A percentile compares a stretch with the other conserved stretches of the same genome.
phyloP scores from a whole-genome alignment of 345 rosid species.

The Heritiera fomes region DNA sequence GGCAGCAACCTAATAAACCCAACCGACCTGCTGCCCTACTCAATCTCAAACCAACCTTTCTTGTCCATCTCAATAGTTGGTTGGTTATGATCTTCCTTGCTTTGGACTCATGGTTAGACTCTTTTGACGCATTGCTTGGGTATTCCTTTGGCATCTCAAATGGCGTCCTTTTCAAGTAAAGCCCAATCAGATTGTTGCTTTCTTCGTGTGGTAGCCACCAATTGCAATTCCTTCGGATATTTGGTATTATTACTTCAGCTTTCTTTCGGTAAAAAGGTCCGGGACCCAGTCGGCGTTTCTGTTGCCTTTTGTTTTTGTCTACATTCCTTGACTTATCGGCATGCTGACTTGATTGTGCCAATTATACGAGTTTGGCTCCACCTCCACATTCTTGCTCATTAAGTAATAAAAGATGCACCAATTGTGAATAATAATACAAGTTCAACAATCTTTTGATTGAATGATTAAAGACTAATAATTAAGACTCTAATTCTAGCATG shows the following conservation, averaged over 20 bases:
- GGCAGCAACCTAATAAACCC: conserved; percentile 7
- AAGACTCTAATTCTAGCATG: too few species aligned
- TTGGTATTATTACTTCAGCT: neutral
- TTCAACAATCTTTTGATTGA: too few species aligned
- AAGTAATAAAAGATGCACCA: neutral
- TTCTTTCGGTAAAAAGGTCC: neutral
- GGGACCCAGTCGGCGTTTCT: neutral
- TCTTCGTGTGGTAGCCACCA: conserved; percentile 2
- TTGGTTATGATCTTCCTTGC: neutral
- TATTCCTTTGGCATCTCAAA: neutral
- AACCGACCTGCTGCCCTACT: conserved; percentile 5
- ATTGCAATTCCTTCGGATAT: neutral
- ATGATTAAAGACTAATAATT: too few species aligned
- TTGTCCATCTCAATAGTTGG: neutral
- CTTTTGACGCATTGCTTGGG: conserved; percentile 6
- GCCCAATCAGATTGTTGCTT: neutral
- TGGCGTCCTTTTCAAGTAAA: conserved; percentile 8
- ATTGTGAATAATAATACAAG: too few species aligned
- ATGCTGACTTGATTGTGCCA: conserved; percentile 1
- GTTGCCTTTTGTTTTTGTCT: neutral
- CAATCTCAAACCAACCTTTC: neutral
- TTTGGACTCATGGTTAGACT: neutral
- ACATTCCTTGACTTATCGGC: neutral
- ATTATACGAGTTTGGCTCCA: neutral
- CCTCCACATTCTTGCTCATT: conserved; percentile 10